A percentile compares a stretch with the other conserved stretches of the same genome.
These are phyloP conservation scores for Salicornia ramosissima DNA, from an alignment of 148 eudicot species.

Conservation along the genomic window DNA sequence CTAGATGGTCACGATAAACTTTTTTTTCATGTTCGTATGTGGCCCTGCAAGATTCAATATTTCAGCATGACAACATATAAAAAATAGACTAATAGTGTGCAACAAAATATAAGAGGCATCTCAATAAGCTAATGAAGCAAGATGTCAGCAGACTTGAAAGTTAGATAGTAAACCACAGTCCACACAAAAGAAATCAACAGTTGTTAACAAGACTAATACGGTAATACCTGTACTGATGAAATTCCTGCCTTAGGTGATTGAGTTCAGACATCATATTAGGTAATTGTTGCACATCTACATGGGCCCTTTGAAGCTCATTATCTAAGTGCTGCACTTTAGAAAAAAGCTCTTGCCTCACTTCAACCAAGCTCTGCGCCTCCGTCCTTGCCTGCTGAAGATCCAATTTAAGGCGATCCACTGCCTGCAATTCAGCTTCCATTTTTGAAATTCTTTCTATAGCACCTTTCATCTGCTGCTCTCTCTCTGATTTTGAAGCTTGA, in stretches of 20 bases:
- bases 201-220: background rate
- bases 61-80: constrained; percentile 7
- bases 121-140: constrained; percentile 1
- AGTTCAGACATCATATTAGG: constrained; percentile 76
- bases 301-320: constrained; percentile 72
- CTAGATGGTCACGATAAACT: constrained; percentile 80
- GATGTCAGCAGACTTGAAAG: constrained; percentile 1
- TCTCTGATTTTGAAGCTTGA: constrained; percentile 57
- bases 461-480: constrained; percentile 70
- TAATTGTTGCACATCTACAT: constrained; percentile 59
- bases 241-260: constrained; percentile 76
- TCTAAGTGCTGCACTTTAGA: constrained; percentile 56
- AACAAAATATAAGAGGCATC: background rate
- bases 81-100: background rate
- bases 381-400: constrained; percentile 77
- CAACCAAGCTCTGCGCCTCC: constrained; percentile 76
- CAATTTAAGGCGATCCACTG: constrained; percentile 56
- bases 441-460: constrained; percentile 58
- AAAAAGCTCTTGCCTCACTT: constrained; percentile 74
- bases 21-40: constrained; percentile 95
- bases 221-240: constrained; percentile 81
- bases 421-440: constrained; percentile 76
- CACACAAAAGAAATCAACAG: background rate
- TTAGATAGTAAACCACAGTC: background rate
- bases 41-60: constrained; percentile 44